Base-by-base conservation (phyloP, 192 early-diverging fungal species). In the Hyaloraphidium curvatum region DNA sequence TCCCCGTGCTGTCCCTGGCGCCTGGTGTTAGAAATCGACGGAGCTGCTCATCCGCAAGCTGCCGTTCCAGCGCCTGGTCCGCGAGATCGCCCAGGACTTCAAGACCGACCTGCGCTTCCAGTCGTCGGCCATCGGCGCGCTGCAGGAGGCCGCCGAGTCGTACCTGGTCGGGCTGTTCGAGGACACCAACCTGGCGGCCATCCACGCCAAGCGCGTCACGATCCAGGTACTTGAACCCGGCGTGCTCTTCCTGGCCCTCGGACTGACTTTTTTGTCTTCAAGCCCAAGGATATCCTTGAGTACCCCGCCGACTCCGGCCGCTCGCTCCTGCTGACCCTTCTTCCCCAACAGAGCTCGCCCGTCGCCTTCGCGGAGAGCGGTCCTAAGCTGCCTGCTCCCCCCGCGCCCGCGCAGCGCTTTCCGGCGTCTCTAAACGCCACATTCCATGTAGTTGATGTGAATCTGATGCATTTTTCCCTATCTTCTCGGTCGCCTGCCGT, bases 101-200 rank as follows among this genome's bases (percentile, higher is more conserved):
- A 96, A 98, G 79, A 95, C 95, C 31, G 92, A 95, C 64, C 74
- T 98, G 43, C 89, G 92, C 59, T 96, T 96, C 86, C 92, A 96
- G 80, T 89, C 86, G 55, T 93, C 91, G 43, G 95, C 95, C 62
- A 96, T 98, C 58, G 92, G 89, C 58, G 95, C 95, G 2, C 80
- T 98, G 17, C 95, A 99, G 73, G 95, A 98, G 77, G 92, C 92
- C 22, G 77, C 89, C 50, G 92, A 98, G 74, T 84, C 89, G 22
- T 91, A 89, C 67, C 74, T 91, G 28, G 89, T 88, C 51, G 69
- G 74, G 11, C 74, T 89, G 33, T 91, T 91, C 51, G 95, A 93
- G 71, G 92, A 97, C 72, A 97, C 91, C 69, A 98, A 98, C 73
- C 76, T 98, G 71, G 91, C 92, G 39, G 94, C 91, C 59, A 91